phyloP scores from a whole-genome alignment of 345 rosid genomes.

The Boechera divaricarpa region DNA sequence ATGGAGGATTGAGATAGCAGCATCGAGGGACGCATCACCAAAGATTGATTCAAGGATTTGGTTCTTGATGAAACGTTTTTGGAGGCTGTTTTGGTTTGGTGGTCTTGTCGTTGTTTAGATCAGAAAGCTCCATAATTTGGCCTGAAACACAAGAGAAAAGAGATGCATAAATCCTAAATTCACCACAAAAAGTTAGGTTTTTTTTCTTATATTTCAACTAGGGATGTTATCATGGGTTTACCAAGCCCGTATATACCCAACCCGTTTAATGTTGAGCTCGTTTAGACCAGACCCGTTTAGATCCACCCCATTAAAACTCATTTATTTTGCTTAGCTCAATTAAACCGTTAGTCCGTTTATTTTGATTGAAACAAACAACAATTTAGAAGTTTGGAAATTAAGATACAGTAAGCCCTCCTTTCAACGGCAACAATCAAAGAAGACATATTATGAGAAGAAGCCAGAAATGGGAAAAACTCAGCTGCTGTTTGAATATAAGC shows the following conservation, averaged over 20 bases:
- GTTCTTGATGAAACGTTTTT: conserved; percentile 81
- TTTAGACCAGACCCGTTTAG: too few relatives aligned
- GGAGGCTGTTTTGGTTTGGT: conserved; percentile 57
- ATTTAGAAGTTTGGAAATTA: too few relatives aligned
- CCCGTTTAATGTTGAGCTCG: too few relatives aligned
- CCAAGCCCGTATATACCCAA: too few relatives aligned
- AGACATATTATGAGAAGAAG: conserved; percentile 46
- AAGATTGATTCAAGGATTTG: conserved; percentile 92
- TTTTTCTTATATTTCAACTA: not conserved
- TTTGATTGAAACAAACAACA: too few relatives aligned
- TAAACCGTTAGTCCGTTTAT: too few relatives aligned
- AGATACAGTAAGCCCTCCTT: conserved; percentile 48
- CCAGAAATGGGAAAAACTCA: conserved; percentile 48
- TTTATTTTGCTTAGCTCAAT: too few relatives aligned
- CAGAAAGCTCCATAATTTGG: conserved; percentile 39
- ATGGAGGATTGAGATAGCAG: conserved; percentile 79
- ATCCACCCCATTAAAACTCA: too few relatives aligned
- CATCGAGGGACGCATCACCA: conserved; percentile 69
- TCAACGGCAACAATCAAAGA: conserved; percentile 46
- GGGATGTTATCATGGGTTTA: too few relatives aligned
- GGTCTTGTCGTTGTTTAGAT: not conserved
- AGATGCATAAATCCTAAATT: not conserved
- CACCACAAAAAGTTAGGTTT: not conserved
- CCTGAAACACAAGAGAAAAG: not conserved
- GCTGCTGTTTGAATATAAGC: conserved; percentile 59